A percentile compares a stretch with the other conserved stretches of the same genome.
Evolutionary conservation across 2,329 filamentous ascomycete genomes (phyloP).

Genomic region (Teratosphaeriaceae sp.): DNA sequence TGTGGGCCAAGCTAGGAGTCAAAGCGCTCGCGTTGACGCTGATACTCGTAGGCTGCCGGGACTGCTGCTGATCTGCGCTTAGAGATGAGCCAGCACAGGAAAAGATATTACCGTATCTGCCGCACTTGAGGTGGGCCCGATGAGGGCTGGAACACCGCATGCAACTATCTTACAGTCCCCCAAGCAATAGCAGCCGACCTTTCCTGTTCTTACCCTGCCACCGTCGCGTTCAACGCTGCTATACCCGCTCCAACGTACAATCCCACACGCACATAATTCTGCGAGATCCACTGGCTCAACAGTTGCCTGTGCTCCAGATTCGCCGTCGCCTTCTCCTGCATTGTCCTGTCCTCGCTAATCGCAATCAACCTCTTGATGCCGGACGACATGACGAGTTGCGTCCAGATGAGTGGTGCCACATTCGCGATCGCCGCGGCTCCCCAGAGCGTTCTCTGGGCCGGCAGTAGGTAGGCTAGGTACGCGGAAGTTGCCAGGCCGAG

Average conservation of each 20-base stretch:
- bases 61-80: no score
- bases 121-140: no score
- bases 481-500: conserved; percentile 1
- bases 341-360: conserved; percentile 4
- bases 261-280: conserved; percentile 11
- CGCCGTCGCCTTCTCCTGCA: conserved; percentile 12
- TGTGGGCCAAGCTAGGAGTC: no score
- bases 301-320: conserved; percentile 11
- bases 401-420: conserved; percentile 2
- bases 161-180: no score
- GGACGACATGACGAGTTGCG: conserved; percentile 7
- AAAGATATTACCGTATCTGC: no score
- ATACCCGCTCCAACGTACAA: conserved; percentile 8
- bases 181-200: no score
- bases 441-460: conserved; percentile 8
- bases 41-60: no score
- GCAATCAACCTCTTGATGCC: conserved; percentile 9
- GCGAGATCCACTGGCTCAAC: conserved; percentile 8
- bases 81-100: no score
- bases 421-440: conserved; percentile 1
- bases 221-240: conserved; percentile 6
- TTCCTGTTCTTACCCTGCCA: conserved; percentile 2
- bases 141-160: no score
- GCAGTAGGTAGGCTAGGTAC: conserved; percentile 12
- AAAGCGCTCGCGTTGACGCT: no score